These are phyloP conservation scores for Calonectria leucothoes DNA, from an alignment of 2,329 filamentous ascomycete species.

Conservation along the genomic window DNA sequence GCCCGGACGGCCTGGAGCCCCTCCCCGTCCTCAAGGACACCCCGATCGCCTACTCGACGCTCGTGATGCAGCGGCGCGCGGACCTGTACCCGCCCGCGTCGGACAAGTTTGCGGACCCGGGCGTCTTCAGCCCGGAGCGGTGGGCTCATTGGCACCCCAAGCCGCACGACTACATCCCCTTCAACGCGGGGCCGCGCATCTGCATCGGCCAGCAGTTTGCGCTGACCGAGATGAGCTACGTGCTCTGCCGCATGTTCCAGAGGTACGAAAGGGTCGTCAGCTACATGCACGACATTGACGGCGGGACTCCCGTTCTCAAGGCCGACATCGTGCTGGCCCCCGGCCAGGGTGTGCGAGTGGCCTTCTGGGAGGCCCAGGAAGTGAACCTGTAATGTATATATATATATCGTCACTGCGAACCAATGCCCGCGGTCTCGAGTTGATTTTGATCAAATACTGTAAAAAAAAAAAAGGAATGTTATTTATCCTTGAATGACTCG, in stretches of 20 bases:
- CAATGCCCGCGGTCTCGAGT: neutral
- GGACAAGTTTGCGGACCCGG: conserved; percentile 57
- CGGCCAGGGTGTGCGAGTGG: conserved; percentile 67
- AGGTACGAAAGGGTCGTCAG: conserved; percentile 73
- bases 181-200: conserved; percentile 79
- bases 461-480: too few relatives aligned
- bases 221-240: conserved; percentile 80
- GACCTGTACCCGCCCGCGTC: conserved; percentile 69
- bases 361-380: conserved; percentile 62
- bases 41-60: conserved; percentile 73
- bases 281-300: conserved; percentile 66
- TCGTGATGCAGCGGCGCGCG: conserved; percentile 78
- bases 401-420: neutral
- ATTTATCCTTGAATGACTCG: neutral
- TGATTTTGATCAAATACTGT: neutral
- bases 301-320: conserved; percentile 65
- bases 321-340: conserved; percentile 71
- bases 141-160: conserved; percentile 74
- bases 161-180: conserved; percentile 79
- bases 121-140: conserved; percentile 72
- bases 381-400: neutral
- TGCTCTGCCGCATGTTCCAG: conserved; percentile 79
- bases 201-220: conserved; percentile 87
- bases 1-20: conserved; percentile 69
- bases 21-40: conserved; percentile 76